Base-by-base conservation (phyloP, 2,329 filamentous ascomycete genomes). In the Trichophyton rubrum region DNA sequence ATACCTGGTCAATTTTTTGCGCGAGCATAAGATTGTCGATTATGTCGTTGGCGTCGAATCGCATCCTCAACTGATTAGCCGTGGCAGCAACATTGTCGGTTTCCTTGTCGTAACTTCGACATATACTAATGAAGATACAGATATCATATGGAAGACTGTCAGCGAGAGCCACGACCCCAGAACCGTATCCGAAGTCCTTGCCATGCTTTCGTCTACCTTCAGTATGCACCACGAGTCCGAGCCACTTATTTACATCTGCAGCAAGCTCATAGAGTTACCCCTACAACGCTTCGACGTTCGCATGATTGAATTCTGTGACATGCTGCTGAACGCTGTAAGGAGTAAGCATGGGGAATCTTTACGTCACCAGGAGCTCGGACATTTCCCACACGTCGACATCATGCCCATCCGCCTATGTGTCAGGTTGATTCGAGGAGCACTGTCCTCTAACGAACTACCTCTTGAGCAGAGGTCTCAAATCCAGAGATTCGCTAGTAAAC, bases 21-120 rank as follows among this genome's bases (percentile, higher is more conserved):
- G 86, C 15, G 75, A 80, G 5, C 86, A 87, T 43, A 84, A 85
- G 59, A 77, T 97, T 27, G 82, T 95, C 24, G 84, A 90, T 62
- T 97, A 96, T 72, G 85, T 99, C 53, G 82, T 96, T 58, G 89
- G 92, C 1, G 85, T 92, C 13, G 90, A 90, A 60, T 96, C 92
- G 35, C 93, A 97, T 68, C 90, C 91, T 0, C 90, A 96, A 69
- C 84, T 97, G 59, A 93, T 95, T 20, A 80, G 82, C 40, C 85
- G 90, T 66, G 89, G 89, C 68, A 80, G 82, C 45, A 95, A 96
- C 64, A 88, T 97, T 59, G 79, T 96, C 56, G 89, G 89, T 0
- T 97, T 97, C 68, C 78, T 97, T 58, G 82, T 90, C 22, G 87
- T 93, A 13, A 93, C 89, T 0, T 80, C 80, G 59, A 86, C 84